Conservation (phyloP, 2,329 filamentous ascomycete genomes). For the Colletotrichum tanaceti region DNA sequence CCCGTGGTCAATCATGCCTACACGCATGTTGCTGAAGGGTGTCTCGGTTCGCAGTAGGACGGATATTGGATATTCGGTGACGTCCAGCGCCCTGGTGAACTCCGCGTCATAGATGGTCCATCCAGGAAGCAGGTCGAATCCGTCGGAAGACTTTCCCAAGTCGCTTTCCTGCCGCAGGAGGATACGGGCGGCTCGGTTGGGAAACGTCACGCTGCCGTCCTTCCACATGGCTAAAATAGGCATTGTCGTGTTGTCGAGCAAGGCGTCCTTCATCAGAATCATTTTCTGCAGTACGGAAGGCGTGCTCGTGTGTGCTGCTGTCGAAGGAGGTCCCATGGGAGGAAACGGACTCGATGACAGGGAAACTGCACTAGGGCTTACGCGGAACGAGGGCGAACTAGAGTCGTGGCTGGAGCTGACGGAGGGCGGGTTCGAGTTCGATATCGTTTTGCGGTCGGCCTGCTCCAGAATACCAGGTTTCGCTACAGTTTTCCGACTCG, state of each 20-base stretch:
- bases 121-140: slow-evolving; percentile 67
- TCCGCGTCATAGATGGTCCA: slow-evolving; percentile 75
- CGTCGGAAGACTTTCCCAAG: slow-evolving; percentile 56
- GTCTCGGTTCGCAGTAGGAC: slow-evolving; percentile 70
- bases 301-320: slow-evolving; percentile 63
- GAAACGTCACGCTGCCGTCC: slow-evolving; percentile 78
- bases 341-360: slow-evolving; percentile 72
- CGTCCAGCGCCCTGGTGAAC: slow-evolving; percentile 68
- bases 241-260: slow-evolving; percentile 79
- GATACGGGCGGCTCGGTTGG: slow-evolving; percentile 73
- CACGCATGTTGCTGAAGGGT: slow-evolving; percentile 67
- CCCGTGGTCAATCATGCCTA: slow-evolving; percentile 71
- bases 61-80: slow-evolving; percentile 75
- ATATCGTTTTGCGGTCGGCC: slow-evolving; percentile 58
- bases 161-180: slow-evolving; percentile 60
- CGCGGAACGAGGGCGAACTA: slow-evolving; percentile 57
- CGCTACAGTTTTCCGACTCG: slow-evolving; percentile 53
- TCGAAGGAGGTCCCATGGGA: slow-evolving; percentile 73
- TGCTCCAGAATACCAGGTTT: slow-evolving; percentile 57
- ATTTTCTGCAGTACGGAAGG: slow-evolving; percentile 79
- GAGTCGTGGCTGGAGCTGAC: slow-evolving; percentile 61
- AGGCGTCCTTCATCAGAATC: slow-evolving; percentile 79
- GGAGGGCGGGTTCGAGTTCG: slow-evolving; percentile 59
- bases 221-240: slow-evolving; percentile 86
- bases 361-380: slow-evolving; percentile 63